Base-by-base conservation (phyloP, 495 filamentous ascomycete species). In the Delitschia confertaspora region DNA sequence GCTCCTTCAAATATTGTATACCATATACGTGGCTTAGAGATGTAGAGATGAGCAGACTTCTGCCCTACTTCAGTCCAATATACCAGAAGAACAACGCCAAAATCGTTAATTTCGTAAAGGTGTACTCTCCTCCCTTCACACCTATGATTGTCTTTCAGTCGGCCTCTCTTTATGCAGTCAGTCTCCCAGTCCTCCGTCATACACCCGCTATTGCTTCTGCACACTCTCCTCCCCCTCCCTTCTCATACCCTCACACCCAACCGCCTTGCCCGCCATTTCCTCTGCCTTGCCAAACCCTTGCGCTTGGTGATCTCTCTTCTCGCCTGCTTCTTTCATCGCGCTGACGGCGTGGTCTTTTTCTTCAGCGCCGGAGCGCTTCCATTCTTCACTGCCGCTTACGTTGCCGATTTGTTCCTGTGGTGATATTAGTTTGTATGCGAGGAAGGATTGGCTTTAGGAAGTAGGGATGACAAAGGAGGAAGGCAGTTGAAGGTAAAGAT, bases 221-320 rank as follows among this genome's bases (percentile, higher is more conserved):
- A n/a, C 59, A 33, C 53, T 61, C 45, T 55, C 49, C n/a, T 35
- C 53, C 0, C 61, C 62, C 48, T 66, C 63, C 36, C 52, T 55
- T 50, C 56, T 42, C 63, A 64, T 66, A 0, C 63, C 62, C 48
- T 66, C 62, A 29, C 64, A 65, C 21, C 64, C 60, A 17, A 56
- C 40, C 7, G 49, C 35, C 40, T 55, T 60, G 22, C 62, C 64
- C 4, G 54, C 55, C 35, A 60, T 47, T 54, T 65, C 57, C 49
- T 66, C 64, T 14, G 53, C 51, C 25, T 59, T 61, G 17, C 64
- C 62, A 27, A 38, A 58, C 9, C 64, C 62, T n/a, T 50, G 27
- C 13, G 34, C 33, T 8, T 29, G 17, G 4, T 54, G 47, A 39
- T 66, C 60, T 2, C 64, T 49, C 19, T 55, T 36, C 44, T 60